A percentile compares a stretch with the other conserved stretches of the same genome.
These are phyloP conservation scores for Pleurotus djamor DNA, from an alignment of 768 basidiomycete genomes.

Conservation along the genomic window DNA sequence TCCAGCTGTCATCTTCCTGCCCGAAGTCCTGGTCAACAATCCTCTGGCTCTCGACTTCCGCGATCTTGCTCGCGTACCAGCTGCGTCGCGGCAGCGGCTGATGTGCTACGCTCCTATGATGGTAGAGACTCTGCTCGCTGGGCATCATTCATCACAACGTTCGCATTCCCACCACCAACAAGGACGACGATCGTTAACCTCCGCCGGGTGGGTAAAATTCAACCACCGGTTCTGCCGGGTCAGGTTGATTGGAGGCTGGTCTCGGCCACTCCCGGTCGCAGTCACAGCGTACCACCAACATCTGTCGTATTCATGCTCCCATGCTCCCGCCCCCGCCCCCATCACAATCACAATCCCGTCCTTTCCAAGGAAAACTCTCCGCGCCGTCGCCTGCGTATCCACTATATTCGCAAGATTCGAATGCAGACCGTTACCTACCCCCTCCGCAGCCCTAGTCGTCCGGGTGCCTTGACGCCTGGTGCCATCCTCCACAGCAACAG, in stretches of 20 bases:
- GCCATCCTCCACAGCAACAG: no score
- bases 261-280: constrained; percentile 17
- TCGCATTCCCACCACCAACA: not conserved
- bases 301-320: not conserved
- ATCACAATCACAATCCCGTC: not conserved
- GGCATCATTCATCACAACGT: not conserved
- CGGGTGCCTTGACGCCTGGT: not conserved
- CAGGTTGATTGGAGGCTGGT: constrained; percentile 20
- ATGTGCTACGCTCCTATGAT: no score
- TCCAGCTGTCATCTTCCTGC: no score
- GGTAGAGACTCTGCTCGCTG: no score
- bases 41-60: no score
- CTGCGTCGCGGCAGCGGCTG: no score
- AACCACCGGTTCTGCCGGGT: constrained; percentile 12
- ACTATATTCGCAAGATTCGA: not conserved
- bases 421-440: constrained; percentile 8
- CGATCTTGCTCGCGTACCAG: no score
- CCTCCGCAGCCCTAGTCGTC: not conserved
- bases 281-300: not conserved
- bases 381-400: not conserved
- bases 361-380: constrained; percentile 10
- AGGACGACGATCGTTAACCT: not conserved
- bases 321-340: no score
- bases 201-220: not conserved
- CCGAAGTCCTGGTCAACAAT: no score